A percentile compares a stretch with the other conserved stretches of the same genome.
phyloP scores from a whole-genome alignment of 2,329 filamentous ascomycete genomes.

The Alternaria tenuissima region DNA sequence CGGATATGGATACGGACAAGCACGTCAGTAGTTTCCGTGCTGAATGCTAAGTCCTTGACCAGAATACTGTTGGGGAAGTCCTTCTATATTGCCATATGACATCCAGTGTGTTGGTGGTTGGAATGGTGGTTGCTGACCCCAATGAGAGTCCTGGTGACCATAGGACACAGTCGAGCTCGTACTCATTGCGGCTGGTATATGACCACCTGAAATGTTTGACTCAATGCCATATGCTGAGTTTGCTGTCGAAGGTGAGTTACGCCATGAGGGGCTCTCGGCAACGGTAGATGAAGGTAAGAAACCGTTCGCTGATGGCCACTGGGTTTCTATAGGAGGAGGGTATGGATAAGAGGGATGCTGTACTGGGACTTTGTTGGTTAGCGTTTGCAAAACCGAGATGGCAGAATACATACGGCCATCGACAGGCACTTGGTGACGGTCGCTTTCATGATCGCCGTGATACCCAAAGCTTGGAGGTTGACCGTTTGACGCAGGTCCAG shows the following conservation, averaged over 20 bases:
- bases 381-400: constrained; percentile 4
- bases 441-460: constrained; percentile 37
- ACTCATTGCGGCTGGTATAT: constrained; percentile 47
- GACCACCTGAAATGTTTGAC: constrained; percentile 45
- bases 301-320: constrained; percentile 43
- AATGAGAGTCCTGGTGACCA: constrained; percentile 42
- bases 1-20: constrained; percentile 46
- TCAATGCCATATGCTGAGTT: constrained; percentile 49
- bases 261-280: constrained; percentile 50
- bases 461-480: constrained; percentile 35
- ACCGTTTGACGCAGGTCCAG: constrained; percentile 21
- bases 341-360: constrained; percentile 46
- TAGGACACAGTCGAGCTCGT: constrained; percentile 49
- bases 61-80: constrained; percentile 44
- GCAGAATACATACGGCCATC: constrained; percentile 38
- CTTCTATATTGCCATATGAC: constrained; percentile 52
- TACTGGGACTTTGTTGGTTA: constrained; percentile 40
- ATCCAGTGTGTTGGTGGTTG: constrained; percentile 48
- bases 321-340: constrained; percentile 47
- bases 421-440: constrained; percentile 32
- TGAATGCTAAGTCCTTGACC: constrained; percentile 43
- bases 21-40: constrained; percentile 43
- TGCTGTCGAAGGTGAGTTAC: constrained; percentile 45
- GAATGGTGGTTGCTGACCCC: constrained; percentile 37
- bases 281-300: constrained; percentile 48